A percentile compares a stretch with the other conserved stretches of the same genome.
These are phyloP conservation scores for Chlorella sp. DNA, from an alignment of 139 green algal species.

Conservation along the genomic window DNA sequence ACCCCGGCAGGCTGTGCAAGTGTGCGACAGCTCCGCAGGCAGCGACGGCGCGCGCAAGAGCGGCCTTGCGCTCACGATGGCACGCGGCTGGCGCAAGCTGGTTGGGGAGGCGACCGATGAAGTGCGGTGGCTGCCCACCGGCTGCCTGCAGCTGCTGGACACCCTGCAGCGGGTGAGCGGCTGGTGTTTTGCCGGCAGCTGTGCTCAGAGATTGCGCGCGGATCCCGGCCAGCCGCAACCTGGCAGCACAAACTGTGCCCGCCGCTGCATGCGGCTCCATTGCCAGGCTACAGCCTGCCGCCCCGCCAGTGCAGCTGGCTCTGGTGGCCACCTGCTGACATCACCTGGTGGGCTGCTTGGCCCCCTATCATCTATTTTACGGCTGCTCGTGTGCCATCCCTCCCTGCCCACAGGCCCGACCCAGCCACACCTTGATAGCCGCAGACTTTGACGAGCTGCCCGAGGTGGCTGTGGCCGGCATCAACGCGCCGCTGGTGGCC, in stretches of 20 bases:
- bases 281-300: too few relatives aligned
- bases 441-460: slow-evolving; percentile 90
- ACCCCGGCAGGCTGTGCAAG: not conserved
- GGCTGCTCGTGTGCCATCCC: too few relatives aligned
- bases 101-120: slow-evolving; percentile 10
- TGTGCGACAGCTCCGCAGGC: not conserved
- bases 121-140: slow-evolving; percentile 76
- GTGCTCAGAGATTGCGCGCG: too few relatives aligned
- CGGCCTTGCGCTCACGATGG: not conserved
- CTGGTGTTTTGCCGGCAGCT: too few relatives aligned
- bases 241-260: too few relatives aligned
- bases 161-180: slow-evolving; percentile 57
- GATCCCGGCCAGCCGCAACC: too few relatives aligned
- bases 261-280: too few relatives aligned
- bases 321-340: too few relatives aligned
- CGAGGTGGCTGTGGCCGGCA: slow-evolving; percentile 74
- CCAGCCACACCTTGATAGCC: slow-evolving; percentile 79
- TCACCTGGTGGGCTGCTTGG: too few relatives aligned
- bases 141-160: slow-evolving; percentile 74
- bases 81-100: slow-evolving; percentile 8
- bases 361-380: too few relatives aligned
- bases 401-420: slow-evolving; percentile 47
- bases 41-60: not conserved
- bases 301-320: too few relatives aligned
- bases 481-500: slow-evolving; percentile 85